Base-by-base conservation (phyloP, 768 basidiomycete species). In the Pleurotus platypus region DNA sequence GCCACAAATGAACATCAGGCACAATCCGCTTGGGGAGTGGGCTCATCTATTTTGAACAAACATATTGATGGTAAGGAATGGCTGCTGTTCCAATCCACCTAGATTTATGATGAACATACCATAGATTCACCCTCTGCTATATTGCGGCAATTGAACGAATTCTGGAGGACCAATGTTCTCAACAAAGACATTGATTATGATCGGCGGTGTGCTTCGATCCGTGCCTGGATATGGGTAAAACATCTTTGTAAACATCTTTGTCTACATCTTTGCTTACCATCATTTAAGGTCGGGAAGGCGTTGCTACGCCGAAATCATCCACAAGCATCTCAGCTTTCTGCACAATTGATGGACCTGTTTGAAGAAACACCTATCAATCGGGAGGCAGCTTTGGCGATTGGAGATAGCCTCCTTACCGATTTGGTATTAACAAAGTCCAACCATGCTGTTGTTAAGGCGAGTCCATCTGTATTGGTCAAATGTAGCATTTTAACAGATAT, bases 11-110 rank as follows among this genome's bases (percentile, higher is more conserved):
- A 74, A 45, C 61, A 79, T 0, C 88, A 90, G 66, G 73, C 75
- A 60, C 76, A 79, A 27, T 78, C 84, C 24, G 81, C 78, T 2
- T 75, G 81, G 63, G 79, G 85, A 39, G 63, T 85, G 2, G 66
- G 92, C 15, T 78, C 87, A 1, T 80, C 86, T 0, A 71, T 90
- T n/a, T 70, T 94, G 24, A 97, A 98, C 68, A 92, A 94, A 69
- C 82, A 85, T 38, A 75, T 77, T 8, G 78, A 85, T 40, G 85
- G 94, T 93, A 48, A 60, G 79, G 61, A 45, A 18, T 18, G 3
- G 30, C 53, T 55, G 15, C 16, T 39, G 3, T 8, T 22, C 20
- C 46, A n/a, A 22, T n/a, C 48, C 57, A 50, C 30, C n/a, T 22
- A 22, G 16, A 12, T 13, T 42, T 27, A 61, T 51, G 30, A 35